Evolutionary conservation across 2,329 filamentous ascomycete species (phyloP).

Genomic region (Neospermospora avenae): DNA sequence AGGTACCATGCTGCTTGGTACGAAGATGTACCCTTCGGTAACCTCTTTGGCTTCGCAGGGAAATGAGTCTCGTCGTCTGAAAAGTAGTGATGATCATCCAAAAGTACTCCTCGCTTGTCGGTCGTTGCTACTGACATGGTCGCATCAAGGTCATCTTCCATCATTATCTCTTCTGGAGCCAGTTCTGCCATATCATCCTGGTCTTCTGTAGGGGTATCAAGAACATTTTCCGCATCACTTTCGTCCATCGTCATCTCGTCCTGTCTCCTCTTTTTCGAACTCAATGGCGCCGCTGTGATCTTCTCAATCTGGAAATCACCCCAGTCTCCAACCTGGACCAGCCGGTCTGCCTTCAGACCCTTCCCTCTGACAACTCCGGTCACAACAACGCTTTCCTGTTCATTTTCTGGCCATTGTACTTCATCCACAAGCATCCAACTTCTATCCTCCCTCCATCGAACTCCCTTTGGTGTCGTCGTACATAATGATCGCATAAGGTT

Average conservation of each 20-base stretch:
- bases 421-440: conserved; percentile 94
- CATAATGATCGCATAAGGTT: conserved; percentile 90
- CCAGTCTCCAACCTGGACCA: conserved; percentile 91
- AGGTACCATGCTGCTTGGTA: conserved; percentile 96
- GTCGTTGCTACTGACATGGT: conserved; percentile 46
- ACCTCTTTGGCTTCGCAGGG: conserved; percentile 61
- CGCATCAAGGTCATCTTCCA: conserved; percentile 62
- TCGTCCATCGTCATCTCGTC: conserved; percentile 68
- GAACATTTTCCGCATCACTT: conserved; percentile 48
- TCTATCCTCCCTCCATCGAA: conserved; percentile 92
- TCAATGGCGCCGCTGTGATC: conserved; percentile 73
- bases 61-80: conserved; percentile 75
- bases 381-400: conserved; percentile 64
- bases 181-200: conserved; percentile 80
- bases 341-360: conserved; percentile 81
- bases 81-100: conserved; percentile 98
- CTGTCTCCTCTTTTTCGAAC: conserved; percentile 57
- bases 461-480: conserved; percentile 86
- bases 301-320: conserved; percentile 90
- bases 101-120: conserved; percentile 78
- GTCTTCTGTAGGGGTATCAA: conserved; percentile 73
- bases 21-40: conserved; percentile 87
- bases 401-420: conserved; percentile 64
- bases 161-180: conserved; percentile 79
- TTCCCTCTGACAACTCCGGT: conserved; percentile 85